Evolutionary conservation across 495 filamentous ascomycete species (phyloP).

Genomic region (Venustampulla echinocandica): DNA sequence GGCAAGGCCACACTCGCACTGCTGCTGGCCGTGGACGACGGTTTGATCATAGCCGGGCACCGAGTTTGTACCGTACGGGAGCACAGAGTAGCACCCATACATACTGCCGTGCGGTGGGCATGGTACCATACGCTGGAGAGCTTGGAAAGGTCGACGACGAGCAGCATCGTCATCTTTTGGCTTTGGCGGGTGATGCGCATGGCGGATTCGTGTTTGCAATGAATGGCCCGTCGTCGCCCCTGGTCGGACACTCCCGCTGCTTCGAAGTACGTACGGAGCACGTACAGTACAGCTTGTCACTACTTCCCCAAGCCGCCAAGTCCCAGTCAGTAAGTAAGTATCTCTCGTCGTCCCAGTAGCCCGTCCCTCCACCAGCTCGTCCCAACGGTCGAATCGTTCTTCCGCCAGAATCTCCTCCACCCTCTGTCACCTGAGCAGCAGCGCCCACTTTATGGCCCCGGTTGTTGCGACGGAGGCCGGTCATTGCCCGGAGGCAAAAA

Average conservation of each 20-base stretch:
- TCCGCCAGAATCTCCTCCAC: not conserved
- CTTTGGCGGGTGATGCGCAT: not conserved
- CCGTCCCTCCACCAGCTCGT: not conserved
- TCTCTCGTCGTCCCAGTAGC: not conserved
- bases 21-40: not conserved
- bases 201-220: not conserved
- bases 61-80: conserved; percentile 4
- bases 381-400: not conserved
- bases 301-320: too few species aligned
- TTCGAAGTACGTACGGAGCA: not conserved
- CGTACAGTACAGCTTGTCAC: too few species aligned
- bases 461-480: conserved; percentile 6
- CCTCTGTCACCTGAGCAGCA: conserved; percentile 18
- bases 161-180: not conserved
- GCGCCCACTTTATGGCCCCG: conserved; percentile 4
- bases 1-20: too few species aligned
- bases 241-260: not conserved
- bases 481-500: conserved; percentile 2
- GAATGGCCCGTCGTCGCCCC: not conserved
- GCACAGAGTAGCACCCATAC: not conserved
- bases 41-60: conserved; percentile 7
- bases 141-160: not conserved
- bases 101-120: not conserved
- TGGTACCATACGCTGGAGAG: too few species aligned
- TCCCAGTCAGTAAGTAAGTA: not conserved